These are phyloP conservation scores for Leishmania mexicana DNA, from an alignment of 208 protist genomes.

Conservation along the genomic window DNA sequence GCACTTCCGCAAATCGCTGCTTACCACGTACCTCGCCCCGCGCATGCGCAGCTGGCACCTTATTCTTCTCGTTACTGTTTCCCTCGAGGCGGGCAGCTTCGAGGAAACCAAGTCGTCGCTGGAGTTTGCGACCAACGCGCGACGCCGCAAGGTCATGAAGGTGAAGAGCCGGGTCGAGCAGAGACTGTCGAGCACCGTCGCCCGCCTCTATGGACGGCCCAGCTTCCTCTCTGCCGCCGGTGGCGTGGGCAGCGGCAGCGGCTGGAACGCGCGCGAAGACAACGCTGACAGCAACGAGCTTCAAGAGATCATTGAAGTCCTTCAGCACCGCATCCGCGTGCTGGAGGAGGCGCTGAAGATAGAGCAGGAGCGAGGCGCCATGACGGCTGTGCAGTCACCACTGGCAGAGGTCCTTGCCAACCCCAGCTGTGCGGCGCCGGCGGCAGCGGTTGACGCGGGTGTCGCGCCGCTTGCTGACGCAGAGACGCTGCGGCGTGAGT, in stretches of 20 bases:
- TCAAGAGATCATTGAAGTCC: slow-evolving; percentile 16
- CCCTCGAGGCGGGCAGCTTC: slow-evolving; percentile 59
- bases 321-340: slow-evolving; percentile 18
- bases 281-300: slow-evolving; percentile 9
- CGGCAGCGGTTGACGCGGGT: not conserved
- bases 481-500: slow-evolving; percentile 14
- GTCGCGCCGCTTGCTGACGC: not conserved
- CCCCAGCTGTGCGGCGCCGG: not conserved
- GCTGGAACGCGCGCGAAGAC: not conserved
- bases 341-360: slow-evolving; percentile 26
- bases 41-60: slow-evolving; percentile 67
- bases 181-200: slow-evolving; percentile 8
- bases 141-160: slow-evolving; percentile 56
- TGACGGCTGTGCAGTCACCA: not conserved
- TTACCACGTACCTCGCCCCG: slow-evolving; percentile 69
- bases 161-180: slow-evolving; percentile 28
- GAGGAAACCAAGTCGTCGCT: slow-evolving; percentile 73
- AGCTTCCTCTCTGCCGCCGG: not conserved
- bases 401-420: not conserved
- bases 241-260: not conserved
- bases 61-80: slow-evolving; percentile 71
- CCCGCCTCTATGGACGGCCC: not conserved
- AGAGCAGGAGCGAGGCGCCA: slow-evolving; percentile 19
- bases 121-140: slow-evolving; percentile 67
- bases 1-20: slow-evolving; percentile 57